These are phyloP conservation scores for Cupressus sempervirens DNA, from an alignment of 75 land plant species.

Conservation along the genomic window DNA sequence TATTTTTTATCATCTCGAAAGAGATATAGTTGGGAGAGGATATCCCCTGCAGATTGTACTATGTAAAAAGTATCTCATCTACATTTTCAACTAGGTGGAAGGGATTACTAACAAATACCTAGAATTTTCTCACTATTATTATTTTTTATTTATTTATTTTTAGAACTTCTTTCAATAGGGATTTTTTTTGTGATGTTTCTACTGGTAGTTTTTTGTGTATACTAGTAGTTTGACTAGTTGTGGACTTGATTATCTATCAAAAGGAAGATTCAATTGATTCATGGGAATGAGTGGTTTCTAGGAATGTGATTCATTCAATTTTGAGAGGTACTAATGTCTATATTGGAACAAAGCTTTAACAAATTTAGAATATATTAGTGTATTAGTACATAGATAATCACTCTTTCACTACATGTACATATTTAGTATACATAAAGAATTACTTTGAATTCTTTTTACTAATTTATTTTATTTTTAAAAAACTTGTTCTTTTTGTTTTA, in stretches of 20 bases:
- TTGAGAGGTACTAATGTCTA: constrained; percentile 52
- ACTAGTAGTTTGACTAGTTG: not conserved
- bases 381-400: not conserved
- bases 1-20: too few species aligned
- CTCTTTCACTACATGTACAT: not conserved
- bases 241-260: constrained; percentile 24
- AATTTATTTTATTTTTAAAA: not conserved
- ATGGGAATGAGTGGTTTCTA: constrained; percentile 64
- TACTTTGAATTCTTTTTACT: not conserved
- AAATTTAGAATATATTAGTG: not conserved
- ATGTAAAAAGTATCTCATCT: too few species aligned
- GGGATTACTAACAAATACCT: too few species aligned
- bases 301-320: constrained; percentile 78
- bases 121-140: too few species aligned
- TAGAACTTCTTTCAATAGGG: not conserved
- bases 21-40: too few species aligned
- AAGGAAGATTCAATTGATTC: constrained; percentile 45
- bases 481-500: not conserved
- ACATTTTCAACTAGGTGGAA: too few species aligned
- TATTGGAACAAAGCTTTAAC: not conserved
- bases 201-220: not conserved
- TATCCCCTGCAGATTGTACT: too few species aligned
- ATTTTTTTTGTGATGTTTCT: too few species aligned
- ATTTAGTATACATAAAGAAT: not conserved
- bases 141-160: too few species aligned